A percentile compares a stretch with the other conserved stretches of the same genome.
Conservation (phyloP, 2,329 filamentous ascomycete genomes). For the Calonectria montana region DNA sequence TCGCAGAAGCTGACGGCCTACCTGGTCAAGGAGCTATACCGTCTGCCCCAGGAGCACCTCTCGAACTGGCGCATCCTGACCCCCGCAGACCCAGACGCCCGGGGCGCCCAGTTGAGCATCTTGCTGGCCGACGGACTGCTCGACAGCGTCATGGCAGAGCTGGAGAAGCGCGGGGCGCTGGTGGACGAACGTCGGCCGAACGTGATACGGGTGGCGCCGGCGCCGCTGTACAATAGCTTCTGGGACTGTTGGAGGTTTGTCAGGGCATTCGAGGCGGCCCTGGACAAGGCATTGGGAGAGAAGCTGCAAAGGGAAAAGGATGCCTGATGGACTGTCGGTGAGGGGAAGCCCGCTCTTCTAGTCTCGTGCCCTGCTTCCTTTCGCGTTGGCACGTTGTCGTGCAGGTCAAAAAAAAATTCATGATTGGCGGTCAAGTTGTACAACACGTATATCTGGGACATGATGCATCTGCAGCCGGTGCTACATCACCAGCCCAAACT, state of each 20-base stretch:
- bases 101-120: constrained; percentile 84
- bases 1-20: constrained; percentile 71
- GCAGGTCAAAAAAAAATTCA: background rate
- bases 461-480: background rate
- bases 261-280: constrained; percentile 40
- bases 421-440: background rate
- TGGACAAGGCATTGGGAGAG: constrained; percentile 37
- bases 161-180: constrained; percentile 75
- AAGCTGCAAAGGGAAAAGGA: background rate
- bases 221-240: constrained; percentile 84
- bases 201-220: constrained; percentile 82
- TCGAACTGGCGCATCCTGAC: constrained; percentile 71
- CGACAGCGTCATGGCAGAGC: constrained; percentile 69
- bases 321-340: constrained; percentile 1
- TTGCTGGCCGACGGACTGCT: constrained; percentile 73
- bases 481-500: background rate
- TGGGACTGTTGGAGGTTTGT: constrained; percentile 62
- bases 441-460: background rate
- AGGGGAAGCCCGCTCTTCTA: background rate
- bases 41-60: constrained; percentile 39
- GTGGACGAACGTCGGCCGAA: constrained; percentile 85
- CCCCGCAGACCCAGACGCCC: constrained; percentile 68
- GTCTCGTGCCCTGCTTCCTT: background rate
- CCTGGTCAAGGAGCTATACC: constrained; percentile 70
- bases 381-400: background rate